Base-by-base conservation (phyloP, 768 basidiomycete species). In the Clitopilus passeckerianus region DNA sequence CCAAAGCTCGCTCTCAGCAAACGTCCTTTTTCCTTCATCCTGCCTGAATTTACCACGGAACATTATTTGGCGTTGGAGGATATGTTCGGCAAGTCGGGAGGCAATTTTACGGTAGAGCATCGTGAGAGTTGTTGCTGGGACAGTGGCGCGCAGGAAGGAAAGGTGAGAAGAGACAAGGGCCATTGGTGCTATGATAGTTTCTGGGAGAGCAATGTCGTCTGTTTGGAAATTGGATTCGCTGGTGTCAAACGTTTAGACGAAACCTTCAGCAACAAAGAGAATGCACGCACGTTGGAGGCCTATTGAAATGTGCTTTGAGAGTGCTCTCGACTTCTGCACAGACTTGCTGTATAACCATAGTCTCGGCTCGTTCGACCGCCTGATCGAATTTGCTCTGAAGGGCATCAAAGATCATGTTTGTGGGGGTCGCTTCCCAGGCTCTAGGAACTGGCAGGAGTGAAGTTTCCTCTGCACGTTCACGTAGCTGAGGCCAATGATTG, bases 281-380 rank as follows among this genome's bases (percentile, higher is more conserved):
- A 44, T 53, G 34, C 44, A 10, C 76, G 64, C 64, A 81, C 80
- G 72, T 71, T 44, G 71, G 76, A 57, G 75, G 76, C 69, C 82
- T 77, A 12, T 75, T 74, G 60, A 94, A 83, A 72, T 98, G 93
- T 1, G 80, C 71, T 68, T 87, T 91, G 41, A 97, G 75, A 23
- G 83, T 82, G 10, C 74, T 74, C 71, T 95, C 90, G 53, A 96
- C 86, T 70, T 99, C 97, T 2, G 82, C 81, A 55, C 84, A 89
- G 15, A 95, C 79, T 65, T 92, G 90, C 63, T 89, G 86, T 15
- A 93, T 83, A 34, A 95, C 81, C 84, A 98, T 90, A 56, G 91
- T 90, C 68, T 97, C 93, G 4, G 92, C 86, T n/a, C 94, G 82
- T 8, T 72, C 74, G 1, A 79, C 77, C 23, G 93, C 46, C 5